These are phyloP conservation scores for Glebionis coronaria DNA, from an alignment of 129 eudicot genomes.

Conservation along the genomic window DNA sequence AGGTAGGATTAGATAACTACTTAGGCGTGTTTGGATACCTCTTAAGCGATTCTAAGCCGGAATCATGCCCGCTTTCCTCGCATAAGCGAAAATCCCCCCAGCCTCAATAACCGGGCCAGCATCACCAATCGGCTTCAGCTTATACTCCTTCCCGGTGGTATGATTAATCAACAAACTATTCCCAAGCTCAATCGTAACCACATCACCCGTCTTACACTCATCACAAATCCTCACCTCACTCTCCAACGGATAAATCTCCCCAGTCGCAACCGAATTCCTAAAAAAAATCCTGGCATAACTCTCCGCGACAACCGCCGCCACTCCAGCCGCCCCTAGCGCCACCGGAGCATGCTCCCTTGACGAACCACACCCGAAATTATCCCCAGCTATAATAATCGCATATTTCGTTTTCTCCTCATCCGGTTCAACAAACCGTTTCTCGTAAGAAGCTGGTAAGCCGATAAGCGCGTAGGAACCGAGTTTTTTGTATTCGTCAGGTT, in stretches of 20 bases:
- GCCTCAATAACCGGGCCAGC: slow-evolving; percentile 98
- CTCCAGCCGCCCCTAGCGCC: slow-evolving; percentile 88
- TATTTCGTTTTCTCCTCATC: slow-evolving; percentile 51
- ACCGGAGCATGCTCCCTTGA: slow-evolving; percentile 98
- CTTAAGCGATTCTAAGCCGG: slow-evolving; percentile 34
- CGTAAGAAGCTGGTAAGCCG: slow-evolving; percentile 67
- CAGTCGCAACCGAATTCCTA: slow-evolving; percentile 89
- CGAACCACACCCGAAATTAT: slow-evolving; percentile 94
- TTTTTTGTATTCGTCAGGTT: slow-evolving; percentile 89
- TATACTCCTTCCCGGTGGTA: slow-evolving; percentile 79
- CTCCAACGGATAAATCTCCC: slow-evolving; percentile 88
- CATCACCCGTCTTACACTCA: slow-evolving; percentile 88
- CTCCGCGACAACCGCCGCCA: slow-evolving; percentile 86
- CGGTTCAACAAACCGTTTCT: slow-evolving; percentile 54
- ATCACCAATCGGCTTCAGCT: slow-evolving; percentile 91
- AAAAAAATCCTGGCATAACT: slow-evolving; percentile 95
- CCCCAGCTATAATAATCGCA: slow-evolving; percentile 76
- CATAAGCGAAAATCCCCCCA: slow-evolving; percentile 96
- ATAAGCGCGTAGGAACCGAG: slow-evolving; percentile 85
- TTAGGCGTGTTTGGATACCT: no score
- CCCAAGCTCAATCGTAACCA: slow-evolving; percentile 74
- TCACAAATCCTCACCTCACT: slow-evolving; percentile 85
- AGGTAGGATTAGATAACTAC: no score
- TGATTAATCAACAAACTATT: slow-evolving; percentile 71
- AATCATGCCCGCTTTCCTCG: slow-evolving; percentile 89